Evolutionary conservation across 2,329 filamentous ascomycete genomes (phyloP).

Genomic region (Grosmannia huntii): DNA sequence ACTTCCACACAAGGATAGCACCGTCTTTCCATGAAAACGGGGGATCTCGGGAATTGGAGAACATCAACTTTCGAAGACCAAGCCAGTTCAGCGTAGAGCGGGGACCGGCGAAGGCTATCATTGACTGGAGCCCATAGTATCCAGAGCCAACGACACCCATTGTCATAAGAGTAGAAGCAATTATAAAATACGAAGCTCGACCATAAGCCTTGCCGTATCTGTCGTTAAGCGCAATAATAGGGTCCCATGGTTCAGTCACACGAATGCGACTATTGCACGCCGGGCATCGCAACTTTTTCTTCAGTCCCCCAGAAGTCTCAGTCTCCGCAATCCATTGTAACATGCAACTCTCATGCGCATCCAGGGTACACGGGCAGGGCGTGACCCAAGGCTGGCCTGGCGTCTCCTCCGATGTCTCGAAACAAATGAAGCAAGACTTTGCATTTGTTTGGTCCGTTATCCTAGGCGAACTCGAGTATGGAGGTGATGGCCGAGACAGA

Average conservation of each 20-base stretch:
- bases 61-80: constrained; percentile 7
- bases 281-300: constrained; percentile 64
- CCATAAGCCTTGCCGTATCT: constrained; percentile 41
- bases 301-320: constrained; percentile 48
- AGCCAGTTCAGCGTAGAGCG: constrained; percentile 30
- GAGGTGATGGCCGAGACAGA: neutral
- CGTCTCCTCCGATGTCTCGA: constrained; percentile 40
- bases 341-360: constrained; percentile 81
- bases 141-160: constrained; percentile 39
- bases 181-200: constrained; percentile 45
- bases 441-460: neutral
- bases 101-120: constrained; percentile 39
- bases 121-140: constrained; percentile 37
- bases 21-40: constrained; percentile 4
- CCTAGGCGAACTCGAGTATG: neutral
- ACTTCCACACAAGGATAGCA: constrained; percentile 12
- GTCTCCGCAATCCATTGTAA: constrained; percentile 89
- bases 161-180: constrained; percentile 45
- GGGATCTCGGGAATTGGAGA: neutral
- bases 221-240: constrained; percentile 55
- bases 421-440: constrained; percentile 46
- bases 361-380: constrained; percentile 81
- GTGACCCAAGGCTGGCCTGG: constrained; percentile 56
- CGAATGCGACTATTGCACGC: constrained; percentile 78
- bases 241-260: constrained; percentile 61